Evolutionary conservation across 345 rosid genomes (phyloP), one percentile per base, ranked within the genome.

Genomic region (Toxicodendron radicans): DNA sequence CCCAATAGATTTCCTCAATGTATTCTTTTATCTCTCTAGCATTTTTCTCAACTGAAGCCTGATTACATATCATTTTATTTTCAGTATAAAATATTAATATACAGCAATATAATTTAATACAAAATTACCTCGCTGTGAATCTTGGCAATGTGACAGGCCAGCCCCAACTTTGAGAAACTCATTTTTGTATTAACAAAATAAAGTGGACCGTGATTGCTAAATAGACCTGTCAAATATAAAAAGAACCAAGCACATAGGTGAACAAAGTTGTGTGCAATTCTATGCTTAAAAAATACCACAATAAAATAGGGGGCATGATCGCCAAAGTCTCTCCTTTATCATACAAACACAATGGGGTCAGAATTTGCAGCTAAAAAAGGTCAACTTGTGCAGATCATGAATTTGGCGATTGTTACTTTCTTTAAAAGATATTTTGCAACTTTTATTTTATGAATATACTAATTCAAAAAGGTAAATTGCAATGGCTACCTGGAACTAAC

Each of bases 11-110:
- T 86, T 95, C 99, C 78, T 95, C 98, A 56, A 95, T 90, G 81
- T 86, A 95, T 66, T 93, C 98, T 81, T 93, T 93, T 74, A 93
- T 87, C 90, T 91, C 93, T 85, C 81, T 85, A 35, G 99, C 99
- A 85, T 95, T 95, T 85, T 90, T 95, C 87, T 91, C 98, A 74
- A 95, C 97, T 43, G 99, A 93, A 72, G 99, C 93, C 99, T 93
- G 88, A 74, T 74, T 38, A 72, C 76, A 45, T 41, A 84, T 71
- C 53, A 43, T 43, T 20, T 57, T 61, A 57, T 75, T 56, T 45
- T 83, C 78, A 83, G 77, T 73, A 63, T 20, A 66, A 43, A 72
- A 68, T 51, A 63, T n/a, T 41, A 68, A 73, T 7, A 38, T 38
- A 38, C 18, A 51, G 32, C 35, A 72, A 21, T 62, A 63, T 14